Conservation (phyloP, 768 basidiomycete genomes). For the Lentinula raphanica region DNA sequence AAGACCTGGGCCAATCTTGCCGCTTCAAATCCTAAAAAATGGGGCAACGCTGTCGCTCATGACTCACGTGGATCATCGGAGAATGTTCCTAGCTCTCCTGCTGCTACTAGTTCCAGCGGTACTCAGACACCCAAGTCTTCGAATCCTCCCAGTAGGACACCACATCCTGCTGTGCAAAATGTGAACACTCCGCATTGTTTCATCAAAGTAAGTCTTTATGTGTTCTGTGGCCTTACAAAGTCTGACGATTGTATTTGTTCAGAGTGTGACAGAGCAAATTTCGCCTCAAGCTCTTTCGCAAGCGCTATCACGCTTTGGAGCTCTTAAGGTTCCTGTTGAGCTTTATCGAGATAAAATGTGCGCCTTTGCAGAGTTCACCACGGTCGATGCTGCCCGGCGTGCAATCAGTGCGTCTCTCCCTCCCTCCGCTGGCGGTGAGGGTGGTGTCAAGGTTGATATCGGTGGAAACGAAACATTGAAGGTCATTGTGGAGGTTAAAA, state of each 20-base stretch:
- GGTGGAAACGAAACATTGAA: slow-evolving; percentile 48
- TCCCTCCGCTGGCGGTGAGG: slow-evolving; percentile 72
- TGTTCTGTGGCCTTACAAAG: neutral
- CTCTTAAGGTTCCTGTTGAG: slow-evolving; percentile 78
- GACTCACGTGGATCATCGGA: slow-evolving; percentile 76
- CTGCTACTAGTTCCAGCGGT: slow-evolving; percentile 36
- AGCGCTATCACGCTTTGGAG: slow-evolving; percentile 66
- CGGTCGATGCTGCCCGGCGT: slow-evolving; percentile 73
- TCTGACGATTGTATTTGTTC: too few species aligned
- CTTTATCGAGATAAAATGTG: slow-evolving; percentile 85
- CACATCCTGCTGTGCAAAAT: slow-evolving; percentile 51
- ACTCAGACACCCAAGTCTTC: slow-evolving; percentile 26
- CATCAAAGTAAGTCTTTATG: slow-evolving; percentile 80
- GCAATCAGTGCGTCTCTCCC: slow-evolving; percentile 78
- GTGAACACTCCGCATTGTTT: slow-evolving; percentile 80
- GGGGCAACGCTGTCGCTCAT: slow-evolving; percentile 78
- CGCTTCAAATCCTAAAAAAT: slow-evolving; percentile 74
- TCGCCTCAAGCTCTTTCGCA: slow-evolving; percentile 43
- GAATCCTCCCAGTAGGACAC: slow-evolving; percentile 18
- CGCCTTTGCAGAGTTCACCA: slow-evolving; percentile 87
- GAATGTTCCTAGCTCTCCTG: slow-evolving; percentile 29
- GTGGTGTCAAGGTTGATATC: slow-evolving; percentile 75
- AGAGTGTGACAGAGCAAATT: slow-evolving; percentile 73
- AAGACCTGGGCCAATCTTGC: slow-evolving; percentile 93
- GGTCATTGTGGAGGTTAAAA: slow-evolving; percentile 82